Evolutionary conservation across 768 basidiomycete species (phyloP).

Genomic region (Trametes punicea): DNA sequence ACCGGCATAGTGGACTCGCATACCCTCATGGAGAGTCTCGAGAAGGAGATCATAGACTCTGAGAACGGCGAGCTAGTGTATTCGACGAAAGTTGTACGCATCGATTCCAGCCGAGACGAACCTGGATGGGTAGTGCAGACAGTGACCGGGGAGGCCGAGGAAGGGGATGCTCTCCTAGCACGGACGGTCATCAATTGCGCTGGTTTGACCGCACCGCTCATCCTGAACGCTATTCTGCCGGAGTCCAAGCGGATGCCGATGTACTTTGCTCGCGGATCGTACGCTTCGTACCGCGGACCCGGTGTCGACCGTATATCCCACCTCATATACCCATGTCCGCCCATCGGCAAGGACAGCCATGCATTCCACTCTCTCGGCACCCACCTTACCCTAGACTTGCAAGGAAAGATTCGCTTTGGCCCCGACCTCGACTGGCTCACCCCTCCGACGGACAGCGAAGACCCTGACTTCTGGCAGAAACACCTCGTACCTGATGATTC

Average conservation of each 20-base stretch:
- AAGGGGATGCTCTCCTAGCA: constrained; percentile 65
- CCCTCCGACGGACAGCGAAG: constrained; percentile 42
- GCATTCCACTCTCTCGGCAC: constrained; percentile 86
- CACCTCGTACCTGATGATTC: constrained; percentile 64
- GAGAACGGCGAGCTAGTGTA: constrained; percentile 69
- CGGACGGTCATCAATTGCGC: constrained; percentile 79
- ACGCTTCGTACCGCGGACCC: constrained; percentile 82
- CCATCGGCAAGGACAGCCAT: constrained; percentile 51
- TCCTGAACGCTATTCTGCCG: constrained; percentile 69
- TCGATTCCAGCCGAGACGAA: constrained; percentile 53
- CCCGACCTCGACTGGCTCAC: constrained; percentile 90
- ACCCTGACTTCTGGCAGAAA: constrained; percentile 73
- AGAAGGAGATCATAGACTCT: constrained; percentile 73
- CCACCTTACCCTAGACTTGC: constrained; percentile 84
- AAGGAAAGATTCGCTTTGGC: constrained; percentile 85
- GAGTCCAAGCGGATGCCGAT: constrained; percentile 58
- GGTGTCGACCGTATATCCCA: constrained; percentile 64
- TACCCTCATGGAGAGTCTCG: constrained; percentile 75
- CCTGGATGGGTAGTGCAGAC: constrained; percentile 89
- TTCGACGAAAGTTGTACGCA: constrained; percentile 78
- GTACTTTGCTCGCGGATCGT: constrained; percentile 82
- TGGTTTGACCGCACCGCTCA: constrained; percentile 67
- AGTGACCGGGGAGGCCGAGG: constrained; percentile 46
- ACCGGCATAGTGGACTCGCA: constrained; percentile 93
- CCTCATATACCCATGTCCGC: constrained; percentile 91